A percentile compares a stretch with the other conserved stretches of the same genome.
These are phyloP conservation scores for Solanum tarapatanum DNA, from an alignment of 257 asterid species.

Conservation along the genomic window DNA sequence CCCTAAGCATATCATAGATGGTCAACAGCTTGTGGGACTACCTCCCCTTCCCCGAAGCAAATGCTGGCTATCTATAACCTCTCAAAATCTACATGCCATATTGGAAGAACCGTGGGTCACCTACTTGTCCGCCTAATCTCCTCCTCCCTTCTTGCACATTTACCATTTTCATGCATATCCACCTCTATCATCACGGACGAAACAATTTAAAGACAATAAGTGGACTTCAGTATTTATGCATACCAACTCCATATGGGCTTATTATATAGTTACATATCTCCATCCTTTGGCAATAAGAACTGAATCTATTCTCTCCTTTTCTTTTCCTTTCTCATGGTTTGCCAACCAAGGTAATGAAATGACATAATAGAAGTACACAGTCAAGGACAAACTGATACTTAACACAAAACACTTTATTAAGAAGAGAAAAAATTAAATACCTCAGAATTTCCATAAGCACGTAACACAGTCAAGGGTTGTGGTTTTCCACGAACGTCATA, in stretches of 20 bases:
- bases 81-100: not conserved
- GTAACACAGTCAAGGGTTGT: constrained; percentile 83
- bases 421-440: constrained; percentile 13
- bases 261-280: not conserved
- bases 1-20: not conserved
- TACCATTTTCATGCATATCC: not conserved
- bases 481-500: constrained; percentile 95
- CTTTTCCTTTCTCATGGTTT: not conserved
- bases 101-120: not conserved
- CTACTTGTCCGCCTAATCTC: not conserved
- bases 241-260: not conserved
- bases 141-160: not conserved
- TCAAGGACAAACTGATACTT: constrained; percentile 1
- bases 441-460: constrained; percentile 84
- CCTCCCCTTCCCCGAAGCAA: not conserved
- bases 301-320: not conserved
- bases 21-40: not conserved
- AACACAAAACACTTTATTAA: constrained; percentile 5
- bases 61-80: not conserved
- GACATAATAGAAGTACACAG: not conserved
- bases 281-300: not conserved
- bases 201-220: not conserved
- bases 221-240: not conserved
- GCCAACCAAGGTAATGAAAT: not conserved
- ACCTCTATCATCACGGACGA: not conserved